These are phyloP conservation scores for Starmerella vaccinii DNA, from an alignment of 805 yeast genomes.

Conservation along the genomic window DNA sequence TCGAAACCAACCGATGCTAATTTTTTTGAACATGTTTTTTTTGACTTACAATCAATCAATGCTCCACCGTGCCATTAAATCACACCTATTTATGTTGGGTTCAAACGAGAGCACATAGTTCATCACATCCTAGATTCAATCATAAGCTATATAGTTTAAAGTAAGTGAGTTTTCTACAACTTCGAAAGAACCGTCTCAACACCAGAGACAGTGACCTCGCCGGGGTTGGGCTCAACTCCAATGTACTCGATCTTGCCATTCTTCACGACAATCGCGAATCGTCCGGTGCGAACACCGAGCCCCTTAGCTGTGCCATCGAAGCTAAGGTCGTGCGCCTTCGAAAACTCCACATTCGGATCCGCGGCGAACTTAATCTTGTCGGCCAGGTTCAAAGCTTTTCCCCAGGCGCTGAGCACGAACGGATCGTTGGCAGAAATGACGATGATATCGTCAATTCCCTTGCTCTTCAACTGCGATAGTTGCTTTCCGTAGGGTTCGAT, in stretches of 20 bases:
- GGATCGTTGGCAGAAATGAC: constrained; percentile 63
- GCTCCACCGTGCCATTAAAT: too few relatives aligned
- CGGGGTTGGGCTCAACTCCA: constrained; percentile 38
- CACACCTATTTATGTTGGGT: too few relatives aligned
- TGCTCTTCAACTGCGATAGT: constrained; percentile 41
- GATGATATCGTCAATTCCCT: constrained; percentile 54
- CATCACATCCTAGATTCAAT: background rate
- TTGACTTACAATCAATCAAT: background rate
- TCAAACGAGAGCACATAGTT: too few relatives aligned
- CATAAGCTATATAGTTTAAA: background rate
- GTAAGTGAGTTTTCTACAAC: constrained; percentile 23
- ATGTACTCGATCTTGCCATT: constrained; percentile 45
- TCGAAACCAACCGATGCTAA: constrained; percentile 84
- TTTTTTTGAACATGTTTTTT: constrained; percentile 31
- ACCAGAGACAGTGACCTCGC: constrained; percentile 40
- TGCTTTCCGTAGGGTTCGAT: constrained; percentile 55
- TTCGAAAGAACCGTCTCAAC: constrained; percentile 37
- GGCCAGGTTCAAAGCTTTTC: constrained; percentile 34
- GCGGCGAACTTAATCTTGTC: constrained; percentile 45
- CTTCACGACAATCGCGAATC: constrained; percentile 65
- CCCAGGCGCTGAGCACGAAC: constrained; percentile 64
- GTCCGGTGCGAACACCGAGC: constrained; percentile 49
- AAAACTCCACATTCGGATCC: constrained; percentile 54
- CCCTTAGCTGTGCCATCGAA: constrained; percentile 46
- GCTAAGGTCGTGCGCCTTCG: constrained; percentile 49